Evolutionary conservation across 208 protist genomes (phyloP).

Genomic region (Trypanosoma caninum): DNA sequence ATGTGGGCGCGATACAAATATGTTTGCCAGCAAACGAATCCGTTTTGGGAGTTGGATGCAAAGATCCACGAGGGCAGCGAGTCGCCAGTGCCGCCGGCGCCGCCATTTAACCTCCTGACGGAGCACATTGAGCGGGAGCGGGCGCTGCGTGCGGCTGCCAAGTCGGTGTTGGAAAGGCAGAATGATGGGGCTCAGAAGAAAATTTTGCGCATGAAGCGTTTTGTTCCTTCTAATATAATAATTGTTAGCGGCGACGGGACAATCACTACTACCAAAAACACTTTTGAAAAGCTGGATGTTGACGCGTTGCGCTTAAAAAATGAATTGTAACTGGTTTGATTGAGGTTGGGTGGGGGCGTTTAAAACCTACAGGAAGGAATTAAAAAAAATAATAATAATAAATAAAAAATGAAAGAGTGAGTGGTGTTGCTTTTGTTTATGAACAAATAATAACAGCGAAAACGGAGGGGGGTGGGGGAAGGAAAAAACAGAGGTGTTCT

Average conservation of each 20-base stretch:
- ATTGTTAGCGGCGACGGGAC: conserved; percentile 12
- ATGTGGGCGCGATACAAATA: conserved; percentile 63
- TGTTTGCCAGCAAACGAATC: not conserved
- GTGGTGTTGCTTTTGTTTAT: too few species aligned
- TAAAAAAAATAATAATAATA: too few species aligned
- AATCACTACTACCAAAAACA: not conserved
- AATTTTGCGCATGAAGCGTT: not conserved
- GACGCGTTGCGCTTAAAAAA: too few species aligned
- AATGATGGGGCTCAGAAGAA: conserved; percentile 5
- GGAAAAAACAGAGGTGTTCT: too few species aligned
- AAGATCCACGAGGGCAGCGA: not conserved
- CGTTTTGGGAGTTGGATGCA: conserved; percentile 1
- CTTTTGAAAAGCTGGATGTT: too few species aligned
- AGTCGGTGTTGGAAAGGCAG: conserved; percentile 19
- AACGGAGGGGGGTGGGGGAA: too few species aligned
- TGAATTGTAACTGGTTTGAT: too few species aligned
- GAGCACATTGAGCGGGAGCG: conserved; percentile 53
- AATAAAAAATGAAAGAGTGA: too few species aligned
- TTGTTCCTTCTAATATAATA: conserved; percentile 4
- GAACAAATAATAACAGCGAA: too few species aligned
- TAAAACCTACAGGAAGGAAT: too few species aligned
- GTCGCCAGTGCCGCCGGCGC: conserved; percentile 2
- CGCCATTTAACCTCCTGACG: conserved; percentile 55
- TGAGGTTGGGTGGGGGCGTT: too few species aligned
- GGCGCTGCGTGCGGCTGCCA: conserved; percentile 24